Percentiles rank a stretch among this genome's conserved stretches.
phyloP scores from a whole-genome alignment of 331 rosid genomes.

The Pyracantha coccinea region DNA sequence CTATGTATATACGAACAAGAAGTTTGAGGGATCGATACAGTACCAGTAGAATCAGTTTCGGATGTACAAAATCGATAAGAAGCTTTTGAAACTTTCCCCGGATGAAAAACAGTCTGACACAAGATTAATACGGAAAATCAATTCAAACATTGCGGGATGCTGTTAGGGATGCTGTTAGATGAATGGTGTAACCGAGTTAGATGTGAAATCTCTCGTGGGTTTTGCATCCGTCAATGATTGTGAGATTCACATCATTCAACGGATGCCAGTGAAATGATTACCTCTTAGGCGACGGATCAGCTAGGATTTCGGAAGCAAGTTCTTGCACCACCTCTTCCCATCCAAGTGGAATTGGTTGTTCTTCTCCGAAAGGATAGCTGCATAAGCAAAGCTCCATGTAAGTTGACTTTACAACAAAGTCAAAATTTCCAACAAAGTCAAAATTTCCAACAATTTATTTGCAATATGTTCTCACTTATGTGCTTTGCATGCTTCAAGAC shows the following conservation, averaged over 20 bases:
- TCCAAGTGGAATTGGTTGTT: constrained; percentile 76
- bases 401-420: background rate
- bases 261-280: constrained; percentile 5
- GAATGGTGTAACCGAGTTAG: background rate
- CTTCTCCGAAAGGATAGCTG: constrained; percentile 84
- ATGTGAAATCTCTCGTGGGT: too few species aligned
- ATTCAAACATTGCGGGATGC: background rate
- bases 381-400: constrained; percentile 10
- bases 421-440: background rate
- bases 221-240: background rate
- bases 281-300: constrained; percentile 66
- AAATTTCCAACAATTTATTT: background rate
- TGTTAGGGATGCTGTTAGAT: background rate
- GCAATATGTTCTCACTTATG: constrained; percentile 50
- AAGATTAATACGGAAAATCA: background rate
- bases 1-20: background rate
- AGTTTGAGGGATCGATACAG: background rate
- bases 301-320: constrained; percentile 61
- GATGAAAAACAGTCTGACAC: constrained; percentile 41
- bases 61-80: constrained; percentile 65
- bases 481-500: constrained; percentile 87
- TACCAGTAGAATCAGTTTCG: constrained; percentile 80
- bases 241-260: background rate
- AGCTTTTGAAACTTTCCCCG: constrained; percentile 76
- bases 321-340: constrained; percentile 73